These are phyloP conservation scores for Drosera capensis DNA, from an alignment of 148 eudicot species.

Conservation along the genomic window DNA sequence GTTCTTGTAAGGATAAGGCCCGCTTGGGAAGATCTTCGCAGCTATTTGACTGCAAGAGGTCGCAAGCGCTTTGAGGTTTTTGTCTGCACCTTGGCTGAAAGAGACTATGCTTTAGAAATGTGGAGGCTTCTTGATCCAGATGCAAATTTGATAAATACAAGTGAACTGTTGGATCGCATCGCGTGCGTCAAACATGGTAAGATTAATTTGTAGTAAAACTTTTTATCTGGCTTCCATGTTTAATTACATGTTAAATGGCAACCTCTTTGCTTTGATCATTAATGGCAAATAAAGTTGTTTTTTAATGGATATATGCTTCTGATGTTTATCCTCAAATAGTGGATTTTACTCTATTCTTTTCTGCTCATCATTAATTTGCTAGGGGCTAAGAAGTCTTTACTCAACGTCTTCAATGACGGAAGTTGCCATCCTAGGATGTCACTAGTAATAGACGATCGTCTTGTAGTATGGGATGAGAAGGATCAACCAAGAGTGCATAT, in stretches of 20 bases:
- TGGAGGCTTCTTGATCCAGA: constrained; percentile 99
- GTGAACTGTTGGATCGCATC: constrained; percentile 72
- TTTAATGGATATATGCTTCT: not conserved
- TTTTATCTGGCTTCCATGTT: not conserved
- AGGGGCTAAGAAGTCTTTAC: constrained; percentile 83
- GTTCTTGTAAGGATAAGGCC: constrained; percentile 98
- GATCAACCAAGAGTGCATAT: constrained; percentile 98
- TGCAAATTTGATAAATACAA: constrained; percentile 63
- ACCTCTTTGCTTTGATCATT: not conserved
- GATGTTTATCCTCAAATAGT: not conserved
- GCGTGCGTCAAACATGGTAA: constrained; percentile 92
- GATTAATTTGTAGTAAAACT: constrained; percentile 4
- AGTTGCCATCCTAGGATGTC: constrained; percentile 95
- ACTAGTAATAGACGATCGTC: constrained; percentile 95
- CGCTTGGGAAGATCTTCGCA: constrained; percentile 97
- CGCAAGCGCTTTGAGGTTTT: constrained; percentile 96
- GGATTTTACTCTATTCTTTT: not conserved
- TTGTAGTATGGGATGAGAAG: constrained; percentile 94
- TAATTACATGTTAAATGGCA: constrained; percentile 1
- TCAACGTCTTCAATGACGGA: constrained; percentile 81
- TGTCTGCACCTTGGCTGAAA: constrained; percentile 99
- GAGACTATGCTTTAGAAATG: constrained; percentile 99
- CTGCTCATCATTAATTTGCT: not conserved
- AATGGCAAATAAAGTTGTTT: not conserved
- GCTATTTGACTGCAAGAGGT: constrained; percentile 93